Conservation (phyloP, 2,329 filamentous ascomycete genomes). For the Stachybotrys echinatus region DNA sequence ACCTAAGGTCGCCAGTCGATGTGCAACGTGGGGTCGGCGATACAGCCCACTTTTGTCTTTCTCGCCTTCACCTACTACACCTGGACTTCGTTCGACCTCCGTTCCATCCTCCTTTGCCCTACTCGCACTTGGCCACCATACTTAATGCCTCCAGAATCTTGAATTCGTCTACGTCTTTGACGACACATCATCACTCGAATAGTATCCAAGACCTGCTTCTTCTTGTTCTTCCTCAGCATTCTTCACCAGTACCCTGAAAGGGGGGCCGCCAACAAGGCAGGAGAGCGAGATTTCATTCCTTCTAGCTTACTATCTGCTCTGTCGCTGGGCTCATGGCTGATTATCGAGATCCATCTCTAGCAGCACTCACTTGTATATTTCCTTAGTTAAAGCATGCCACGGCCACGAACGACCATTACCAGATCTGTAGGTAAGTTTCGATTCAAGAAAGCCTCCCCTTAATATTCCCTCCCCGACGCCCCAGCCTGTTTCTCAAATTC, state of each 20-base stretch:
- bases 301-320: not conserved
- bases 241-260: too few relatives aligned
- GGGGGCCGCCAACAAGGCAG: too few relatives aligned
- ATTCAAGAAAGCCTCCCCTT: not conserved
- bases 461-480: not conserved
- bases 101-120: not conserved
- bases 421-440: not conserved
- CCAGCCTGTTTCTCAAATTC: not conserved
- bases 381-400: not conserved
- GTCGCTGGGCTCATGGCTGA: not conserved
- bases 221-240: too few relatives aligned
- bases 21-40: not conserved
- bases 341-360: not conserved
- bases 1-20: not conserved
- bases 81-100: not conserved
- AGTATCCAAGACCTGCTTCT: too few relatives aligned
- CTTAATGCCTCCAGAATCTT: too few relatives aligned
- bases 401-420: not conserved
- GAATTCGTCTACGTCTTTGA: too few relatives aligned
- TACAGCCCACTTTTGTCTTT: not conserved
- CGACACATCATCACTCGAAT: too few relatives aligned
- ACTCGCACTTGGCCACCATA: too few relatives aligned
- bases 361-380: not conserved
- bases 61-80: not conserved
- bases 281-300: too few relatives aligned